Conservation (phyloP, 495 filamentous ascomycete species). For the Antarctomyces pellizariae region DNA sequence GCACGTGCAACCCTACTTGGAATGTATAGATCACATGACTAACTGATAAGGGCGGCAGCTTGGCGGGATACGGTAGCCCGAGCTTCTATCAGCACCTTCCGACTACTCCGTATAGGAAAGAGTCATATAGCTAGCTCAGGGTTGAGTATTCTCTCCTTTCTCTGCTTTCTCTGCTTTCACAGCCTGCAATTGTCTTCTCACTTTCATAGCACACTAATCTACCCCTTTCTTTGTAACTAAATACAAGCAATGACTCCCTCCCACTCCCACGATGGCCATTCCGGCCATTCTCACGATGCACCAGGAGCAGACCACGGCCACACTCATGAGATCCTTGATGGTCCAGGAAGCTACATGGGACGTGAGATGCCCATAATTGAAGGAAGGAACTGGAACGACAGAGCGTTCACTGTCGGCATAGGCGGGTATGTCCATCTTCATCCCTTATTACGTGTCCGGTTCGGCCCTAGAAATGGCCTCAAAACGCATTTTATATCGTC, state of each 20-base stretch:
- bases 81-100: no score
- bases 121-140: no score
- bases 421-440: constrained; percentile 46
- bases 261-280: constrained; percentile 22
- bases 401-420: constrained; percentile 88
- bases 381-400: constrained; percentile 67
- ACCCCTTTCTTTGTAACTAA: no score
- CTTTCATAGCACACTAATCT: no score
- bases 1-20: no score
- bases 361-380: constrained; percentile 89
- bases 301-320: constrained; percentile 68
- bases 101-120: no score
- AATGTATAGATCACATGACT: no score
- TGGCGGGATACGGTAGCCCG: no score
- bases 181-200: no score
- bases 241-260: constrained; percentile 11
- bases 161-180: no score
- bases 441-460: not conserved
- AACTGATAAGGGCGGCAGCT: no score
- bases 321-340: constrained; percentile 85
- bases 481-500: constrained; percentile 1
- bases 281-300: constrained; percentile 37
- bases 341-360: constrained; percentile 68
- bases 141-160: no score
- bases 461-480: not conserved